These are phyloP conservation scores for Epicoccum nigrum DNA, from an alignment of 2,329 filamentous ascomycete species.

Conservation along the genomic window DNA sequence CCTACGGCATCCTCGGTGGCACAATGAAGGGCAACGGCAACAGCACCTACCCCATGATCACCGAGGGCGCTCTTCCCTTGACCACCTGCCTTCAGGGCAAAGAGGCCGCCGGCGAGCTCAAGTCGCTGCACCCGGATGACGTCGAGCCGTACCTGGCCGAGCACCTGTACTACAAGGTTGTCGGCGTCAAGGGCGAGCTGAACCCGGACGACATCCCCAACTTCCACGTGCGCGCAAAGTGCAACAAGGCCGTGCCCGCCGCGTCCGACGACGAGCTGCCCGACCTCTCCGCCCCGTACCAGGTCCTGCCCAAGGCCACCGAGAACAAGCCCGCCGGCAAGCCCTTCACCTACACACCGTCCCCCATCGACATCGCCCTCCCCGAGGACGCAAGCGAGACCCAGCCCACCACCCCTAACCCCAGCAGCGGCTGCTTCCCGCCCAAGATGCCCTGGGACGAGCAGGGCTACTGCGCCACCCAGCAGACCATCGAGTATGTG, in stretches of 20 bases:
- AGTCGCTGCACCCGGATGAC: conserved; percentile 39
- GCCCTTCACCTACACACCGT: conserved; percentile 36
- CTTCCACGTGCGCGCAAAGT: conserved; percentile 43
- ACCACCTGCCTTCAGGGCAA: conserved; percentile 45
- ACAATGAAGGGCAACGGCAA: conserved; percentile 33
- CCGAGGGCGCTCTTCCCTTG: conserved; percentile 41
- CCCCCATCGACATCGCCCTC: conserved; percentile 25
- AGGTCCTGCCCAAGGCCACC: conserved; percentile 34
- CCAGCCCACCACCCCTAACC: conserved; percentile 1
- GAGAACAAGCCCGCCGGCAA: conserved; percentile 38
- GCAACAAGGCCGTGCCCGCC: conserved; percentile 39
- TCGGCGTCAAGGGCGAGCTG: conserved; percentile 41
- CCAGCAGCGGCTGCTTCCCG: conserved; percentile 18
- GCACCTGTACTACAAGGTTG: conserved; percentile 45
- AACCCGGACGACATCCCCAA: conserved; percentile 36
- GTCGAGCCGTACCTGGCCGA: conserved; percentile 43
- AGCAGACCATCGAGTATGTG: conserved; percentile 45
- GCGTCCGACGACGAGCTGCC: conserved; percentile 34
- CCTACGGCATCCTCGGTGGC: conserved; percentile 41
- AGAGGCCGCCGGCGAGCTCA: conserved; percentile 36
- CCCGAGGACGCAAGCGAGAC: conserved; percentile 16
- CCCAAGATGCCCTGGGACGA: conserved; percentile 32
- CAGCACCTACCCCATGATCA: conserved; percentile 35
- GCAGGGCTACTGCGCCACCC: conserved; percentile 38
- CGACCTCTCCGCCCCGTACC: conserved; percentile 35